Evolutionary conservation across 2,329 filamentous ascomycete species (phyloP), one percentile per base, ranked within the genome.

Genomic region (Paracorniculantispora psalliotae): DNA sequence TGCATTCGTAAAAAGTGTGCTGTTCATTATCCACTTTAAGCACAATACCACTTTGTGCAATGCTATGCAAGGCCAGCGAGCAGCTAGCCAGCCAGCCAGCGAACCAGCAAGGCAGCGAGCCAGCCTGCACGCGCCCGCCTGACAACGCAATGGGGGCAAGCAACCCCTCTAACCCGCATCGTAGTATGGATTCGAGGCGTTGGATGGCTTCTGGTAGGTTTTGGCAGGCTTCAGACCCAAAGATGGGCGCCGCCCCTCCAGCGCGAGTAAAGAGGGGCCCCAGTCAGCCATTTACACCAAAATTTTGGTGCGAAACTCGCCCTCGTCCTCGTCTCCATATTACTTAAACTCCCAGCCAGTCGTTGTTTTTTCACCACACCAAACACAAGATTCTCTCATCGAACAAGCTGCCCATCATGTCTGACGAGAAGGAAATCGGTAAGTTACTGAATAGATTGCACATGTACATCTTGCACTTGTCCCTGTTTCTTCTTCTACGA

Each of bases 371-470:
- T 59, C 55, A 58, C 62, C 47, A 58, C 56, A 58, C 48, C 47
- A 52, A 63, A 53, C 44, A 30, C 55, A 41, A 52, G 13, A 50
- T 35, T 49, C 13, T 54, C 52, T 53, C 62, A 64, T 59, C 58
- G 56, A 64, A 59, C 57, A 62, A 61, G 61, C 60, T 67, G 68
- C 67, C 69, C 73, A 76, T 69, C 66, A 76, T 77, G 74, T 74
- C 77, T 67, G 76, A 79, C 58, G 70, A 72, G 33, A 78, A 79
- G 72, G 77, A 75, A 62, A 65, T 72, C 63, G 78, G 77, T 79
- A 69, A 64, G 75, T 73, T 23, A 61, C n/a, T 56, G 26, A 28
- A 46, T n/a, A n/a, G n/a, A n/a, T n/a, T n/a, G n/a, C 35, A 7
- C 49, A 30, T 44, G 47, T 58, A 30, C 48, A 23, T 41, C 51